These are phyloP conservation scores for Didymella segeticola DNA, from an alignment of 2,329 filamentous ascomycete species.

Conservation along the genomic window DNA sequence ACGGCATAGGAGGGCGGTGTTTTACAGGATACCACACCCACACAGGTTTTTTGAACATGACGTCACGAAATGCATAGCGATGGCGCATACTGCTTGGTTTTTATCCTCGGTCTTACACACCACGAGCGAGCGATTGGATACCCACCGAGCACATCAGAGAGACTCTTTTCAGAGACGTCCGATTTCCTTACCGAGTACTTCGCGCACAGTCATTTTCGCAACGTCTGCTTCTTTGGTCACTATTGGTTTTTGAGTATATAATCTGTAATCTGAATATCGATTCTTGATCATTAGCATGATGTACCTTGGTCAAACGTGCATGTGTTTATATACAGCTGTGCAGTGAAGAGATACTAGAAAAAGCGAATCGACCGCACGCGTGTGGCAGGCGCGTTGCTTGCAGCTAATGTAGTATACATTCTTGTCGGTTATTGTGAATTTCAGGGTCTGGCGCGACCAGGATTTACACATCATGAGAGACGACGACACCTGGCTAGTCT, in stretches of 20 bases:
- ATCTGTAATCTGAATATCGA: conserved; percentile 2
- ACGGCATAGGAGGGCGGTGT: conserved; percentile 2
- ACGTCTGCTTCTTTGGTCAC: not conserved
- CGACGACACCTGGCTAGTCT: not conserved
- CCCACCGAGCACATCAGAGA: conserved; percentile 1
- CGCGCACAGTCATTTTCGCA: not conserved
- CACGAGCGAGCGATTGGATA: not conserved
- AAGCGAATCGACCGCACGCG: not conserved
- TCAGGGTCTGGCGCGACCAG: not conserved
- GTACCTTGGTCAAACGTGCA: too few species aligned
- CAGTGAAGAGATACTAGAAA: not conserved
- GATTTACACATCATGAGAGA: not conserved
- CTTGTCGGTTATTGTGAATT: not conserved
- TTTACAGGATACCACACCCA: conserved; percentile 6
- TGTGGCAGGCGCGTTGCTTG: not conserved
- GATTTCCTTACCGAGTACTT: not conserved
- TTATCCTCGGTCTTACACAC: not conserved
- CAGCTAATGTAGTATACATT: not conserved
- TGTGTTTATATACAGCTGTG: not conserved
- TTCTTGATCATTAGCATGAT: not conserved
- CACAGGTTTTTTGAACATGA: conserved; percentile 6
- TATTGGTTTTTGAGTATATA: not conserved
- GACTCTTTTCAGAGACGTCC: not conserved
- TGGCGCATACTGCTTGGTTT: conserved; percentile 12
- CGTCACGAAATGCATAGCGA: conserved; percentile 18